These are phyloP conservation scores for Monilinia fructigena DNA, from an alignment of 2,329 filamentous ascomycete genomes.

Conservation along the genomic window DNA sequence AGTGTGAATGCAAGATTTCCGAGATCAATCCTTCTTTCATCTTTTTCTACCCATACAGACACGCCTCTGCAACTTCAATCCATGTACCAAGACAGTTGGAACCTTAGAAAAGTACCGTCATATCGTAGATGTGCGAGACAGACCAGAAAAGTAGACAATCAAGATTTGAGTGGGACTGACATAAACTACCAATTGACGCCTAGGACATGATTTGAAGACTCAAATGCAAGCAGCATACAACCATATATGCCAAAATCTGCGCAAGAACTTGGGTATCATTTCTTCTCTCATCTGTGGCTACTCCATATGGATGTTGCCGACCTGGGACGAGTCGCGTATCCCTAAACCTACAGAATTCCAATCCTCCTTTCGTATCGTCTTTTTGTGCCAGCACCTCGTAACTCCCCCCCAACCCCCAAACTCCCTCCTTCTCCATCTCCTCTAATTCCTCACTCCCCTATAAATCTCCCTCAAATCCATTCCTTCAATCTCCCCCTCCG, in stretches of 20 bases:
- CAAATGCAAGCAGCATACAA: background rate
- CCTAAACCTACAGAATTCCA: background rate
- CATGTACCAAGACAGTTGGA: no score
- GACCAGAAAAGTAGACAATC: background rate
- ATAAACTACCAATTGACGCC: background rate
- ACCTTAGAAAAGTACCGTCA: no score
- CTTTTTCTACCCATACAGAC: background rate
- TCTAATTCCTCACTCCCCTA: slow-evolving; percentile 58
- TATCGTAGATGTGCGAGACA: background rate
- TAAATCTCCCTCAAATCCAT: slow-evolving; percentile 65
- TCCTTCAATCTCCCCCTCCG: slow-evolving; percentile 65
- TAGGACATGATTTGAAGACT: background rate
- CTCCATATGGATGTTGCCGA: background rate
- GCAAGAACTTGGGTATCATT: slow-evolving; percentile 13
- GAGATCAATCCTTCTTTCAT: background rate
- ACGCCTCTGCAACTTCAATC: background rate
- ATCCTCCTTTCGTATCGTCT: background rate
- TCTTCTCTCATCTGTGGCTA: slow-evolving; percentile 5
- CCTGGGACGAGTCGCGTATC: background rate
- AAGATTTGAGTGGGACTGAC: background rate
- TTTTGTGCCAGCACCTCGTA: background rate
- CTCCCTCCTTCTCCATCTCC: background rate
- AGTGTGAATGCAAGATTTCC: background rate
- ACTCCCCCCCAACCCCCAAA: background rate
- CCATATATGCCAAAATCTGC: background rate